Evolutionary conservation across 768 basidiomycete species (phyloP).

Genomic region (Lepiota subincarnata): DNA sequence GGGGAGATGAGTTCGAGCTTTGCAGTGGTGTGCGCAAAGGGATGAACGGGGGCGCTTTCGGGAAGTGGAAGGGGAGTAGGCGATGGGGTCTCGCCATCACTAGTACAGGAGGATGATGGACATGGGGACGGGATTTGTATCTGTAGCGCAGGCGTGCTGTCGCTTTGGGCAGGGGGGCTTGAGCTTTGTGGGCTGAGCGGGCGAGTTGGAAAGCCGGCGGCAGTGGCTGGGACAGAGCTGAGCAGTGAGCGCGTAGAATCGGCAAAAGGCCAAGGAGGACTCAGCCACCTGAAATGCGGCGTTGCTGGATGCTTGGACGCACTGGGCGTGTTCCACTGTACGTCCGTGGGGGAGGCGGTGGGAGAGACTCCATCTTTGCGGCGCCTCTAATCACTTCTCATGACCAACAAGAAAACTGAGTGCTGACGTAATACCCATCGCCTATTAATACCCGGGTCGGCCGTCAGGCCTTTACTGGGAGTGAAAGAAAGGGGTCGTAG

Average conservation of each 20-base stretch:
- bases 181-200: background rate
- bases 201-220: slow-evolving; percentile 8
- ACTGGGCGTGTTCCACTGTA: no score
- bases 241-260: no score
- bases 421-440: no score
- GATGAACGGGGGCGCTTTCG: slow-evolving; percentile 24
- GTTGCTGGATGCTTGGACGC: no score
- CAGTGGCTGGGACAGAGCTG: background rate
- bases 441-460: no score
- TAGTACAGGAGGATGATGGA: background rate
- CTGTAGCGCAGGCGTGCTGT: background rate
- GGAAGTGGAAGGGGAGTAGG: slow-evolving; percentile 5
- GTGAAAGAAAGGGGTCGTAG: no score
- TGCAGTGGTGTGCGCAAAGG: slow-evolving; percentile 42
- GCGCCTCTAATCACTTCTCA: no score
- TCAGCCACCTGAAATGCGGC: background rate
- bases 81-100: background rate
- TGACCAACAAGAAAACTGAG: no score
- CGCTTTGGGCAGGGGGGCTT: background rate
- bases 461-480: no score
- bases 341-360: no score
- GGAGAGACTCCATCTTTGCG: no score
- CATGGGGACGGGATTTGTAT: slow-evolving; percentile 4
- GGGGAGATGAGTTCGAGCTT: slow-evolving; percentile 51
- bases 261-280: no score